phyloP scores from a whole-genome alignment of 805 yeast genomes.

The Kodamaea laetipori region DNA sequence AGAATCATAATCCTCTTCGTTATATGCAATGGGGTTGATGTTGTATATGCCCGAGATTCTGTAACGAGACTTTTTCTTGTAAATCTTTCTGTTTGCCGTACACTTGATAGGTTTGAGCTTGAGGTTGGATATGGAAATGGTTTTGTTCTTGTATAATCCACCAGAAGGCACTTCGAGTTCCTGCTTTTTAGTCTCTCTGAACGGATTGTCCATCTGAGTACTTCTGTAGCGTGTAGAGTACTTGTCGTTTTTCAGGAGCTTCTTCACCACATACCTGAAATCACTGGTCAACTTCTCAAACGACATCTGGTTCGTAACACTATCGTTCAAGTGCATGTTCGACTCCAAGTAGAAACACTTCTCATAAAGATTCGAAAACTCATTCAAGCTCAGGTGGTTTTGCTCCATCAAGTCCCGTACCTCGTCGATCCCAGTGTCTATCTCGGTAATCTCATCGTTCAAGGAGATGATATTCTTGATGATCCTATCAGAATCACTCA shows the following conservation, averaged over 20 bases:
- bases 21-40: constrained; percentile 34
- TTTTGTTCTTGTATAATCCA: constrained; percentile 9
- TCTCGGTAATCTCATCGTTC: constrained; percentile 24
- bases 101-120: constrained; percentile 45
- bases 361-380: constrained; percentile 33
- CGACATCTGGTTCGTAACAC: constrained; percentile 32
- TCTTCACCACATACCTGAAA: constrained; percentile 27
- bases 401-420: constrained; percentile 24
- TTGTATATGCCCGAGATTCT: constrained; percentile 41
- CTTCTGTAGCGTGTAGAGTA: constrained; percentile 4
- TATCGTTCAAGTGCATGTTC: constrained; percentile 33
- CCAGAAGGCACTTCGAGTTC: constrained; percentile 1
- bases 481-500: constrained; percentile 27
- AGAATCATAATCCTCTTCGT: constrained; percentile 8
- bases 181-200: constrained; percentile 4
- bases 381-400: constrained; percentile 26
- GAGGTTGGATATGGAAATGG: constrained; percentile 37
- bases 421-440: constrained; percentile 34
- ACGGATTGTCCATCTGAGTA: constrained; percentile 6
- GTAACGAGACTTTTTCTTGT: constrained; percentile 45
- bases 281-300: constrained; percentile 33
- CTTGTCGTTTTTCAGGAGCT: constrained; percentile 17
- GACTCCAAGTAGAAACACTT: constrained; percentile 38
- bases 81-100: constrained; percentile 27
- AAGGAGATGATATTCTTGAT: constrained; percentile 23